These are phyloP conservation scores for Ganoderma meredithae DNA, from an alignment of 1,284 basidiomycete species.

Conservation along the genomic window DNA sequence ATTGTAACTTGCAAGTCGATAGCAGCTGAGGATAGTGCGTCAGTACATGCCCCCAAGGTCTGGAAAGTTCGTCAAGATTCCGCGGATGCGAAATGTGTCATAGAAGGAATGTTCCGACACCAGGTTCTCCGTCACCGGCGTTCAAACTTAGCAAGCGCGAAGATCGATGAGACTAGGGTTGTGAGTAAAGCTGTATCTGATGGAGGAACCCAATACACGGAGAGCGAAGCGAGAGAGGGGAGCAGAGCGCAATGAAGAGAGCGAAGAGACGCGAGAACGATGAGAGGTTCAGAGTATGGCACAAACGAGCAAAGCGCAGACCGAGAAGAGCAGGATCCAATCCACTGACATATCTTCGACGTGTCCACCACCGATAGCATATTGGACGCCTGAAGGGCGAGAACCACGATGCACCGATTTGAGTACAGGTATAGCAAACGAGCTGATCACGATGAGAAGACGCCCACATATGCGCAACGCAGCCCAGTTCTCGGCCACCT, in stretches of 20 bases:
- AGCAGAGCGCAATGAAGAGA: conserved; percentile 56
- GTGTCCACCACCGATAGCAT: too few species aligned
- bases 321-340: too few species aligned
- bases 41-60: conserved; percentile 90
- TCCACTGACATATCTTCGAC: too few species aligned
- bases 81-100: conserved; percentile 91
- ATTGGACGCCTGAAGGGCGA: too few species aligned
- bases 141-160: conserved; percentile 87
- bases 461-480: too few species aligned
- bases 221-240: too few species aligned
- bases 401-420: too few species aligned
- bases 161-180: conserved; percentile 96
- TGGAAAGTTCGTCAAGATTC: conserved; percentile 94
- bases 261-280: conserved; percentile 73
- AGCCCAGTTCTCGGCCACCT: too few species aligned
- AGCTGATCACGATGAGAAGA: too few species aligned
- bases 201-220: conserved; percentile 39
- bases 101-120: conserved; percentile 84
- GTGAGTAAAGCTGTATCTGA: conserved; percentile 86
- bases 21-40: conserved; percentile 68
- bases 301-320: too few species aligned
- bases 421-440: too few species aligned
- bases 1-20: conserved; percentile 30
- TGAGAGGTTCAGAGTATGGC: conserved; percentile 41
- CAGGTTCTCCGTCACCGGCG: conserved; percentile 98